phyloP scores from a whole-genome alignment of 495 filamentous ascomycete species.

The Talaromyces trachyspermus region DNA sequence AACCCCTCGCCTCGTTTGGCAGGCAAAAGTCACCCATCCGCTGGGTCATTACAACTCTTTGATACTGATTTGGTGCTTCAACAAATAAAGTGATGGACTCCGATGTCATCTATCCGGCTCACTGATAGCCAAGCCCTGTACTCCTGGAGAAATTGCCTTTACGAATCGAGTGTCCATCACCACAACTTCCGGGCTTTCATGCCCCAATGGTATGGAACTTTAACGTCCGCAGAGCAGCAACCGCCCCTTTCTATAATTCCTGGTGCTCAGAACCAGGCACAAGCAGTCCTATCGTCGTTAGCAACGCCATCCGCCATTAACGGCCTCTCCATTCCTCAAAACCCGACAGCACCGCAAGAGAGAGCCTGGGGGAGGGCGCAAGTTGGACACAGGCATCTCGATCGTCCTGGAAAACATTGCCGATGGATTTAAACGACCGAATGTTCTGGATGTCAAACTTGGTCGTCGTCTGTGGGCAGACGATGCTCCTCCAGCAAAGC shows the following conservation, averaged over 20 bases:
- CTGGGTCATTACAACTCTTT: too few relatives aligned
- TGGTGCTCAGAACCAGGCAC: constrained; percentile 31
- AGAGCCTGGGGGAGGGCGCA: constrained; percentile 41
- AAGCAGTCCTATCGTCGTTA: constrained; percentile 30
- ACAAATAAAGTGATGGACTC: constrained; percentile 69
- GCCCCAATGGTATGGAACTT: constrained; percentile 75
- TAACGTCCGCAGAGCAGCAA: constrained; percentile 48
- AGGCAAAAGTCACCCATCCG: too few relatives aligned
- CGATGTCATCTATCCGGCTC: constrained; percentile 77
- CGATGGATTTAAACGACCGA: constrained; percentile 72
- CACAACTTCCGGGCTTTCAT: constrained; percentile 69
- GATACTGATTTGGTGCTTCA: too few relatives aligned
- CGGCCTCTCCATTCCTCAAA: constrained; percentile 5
- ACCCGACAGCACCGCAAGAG: constrained; percentile 10
- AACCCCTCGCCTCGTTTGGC: constrained; percentile 6
- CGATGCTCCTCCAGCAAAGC: constrained; percentile 69
- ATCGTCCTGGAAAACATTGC: constrained; percentile 87
- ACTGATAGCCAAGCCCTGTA: constrained; percentile 93
- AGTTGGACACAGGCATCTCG: constrained; percentile 64
- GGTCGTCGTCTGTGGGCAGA: constrained; percentile 82
- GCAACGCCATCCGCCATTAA: constrained; percentile 21
- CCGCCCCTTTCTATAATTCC: constrained; percentile 36
- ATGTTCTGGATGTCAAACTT: constrained; percentile 93
- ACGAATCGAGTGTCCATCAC: constrained; percentile 68
- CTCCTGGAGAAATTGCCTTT: constrained; percentile 82